Evolutionary conservation across 805 yeast genomes (phyloP).

Genomic region (Zygotorulaspora sp.): DNA sequence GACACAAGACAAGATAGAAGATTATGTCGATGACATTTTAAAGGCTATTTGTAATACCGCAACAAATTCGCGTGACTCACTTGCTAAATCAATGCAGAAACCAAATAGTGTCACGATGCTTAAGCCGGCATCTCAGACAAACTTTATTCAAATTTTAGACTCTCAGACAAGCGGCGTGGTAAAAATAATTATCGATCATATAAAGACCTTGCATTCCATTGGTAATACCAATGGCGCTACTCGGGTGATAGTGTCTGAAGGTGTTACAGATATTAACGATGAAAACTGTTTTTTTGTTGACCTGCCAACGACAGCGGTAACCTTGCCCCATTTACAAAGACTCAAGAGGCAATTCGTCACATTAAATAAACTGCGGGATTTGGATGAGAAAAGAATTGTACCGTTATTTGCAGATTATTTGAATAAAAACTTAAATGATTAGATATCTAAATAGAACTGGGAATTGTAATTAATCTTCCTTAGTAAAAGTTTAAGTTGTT

Average conservation of each 20-base stretch:
- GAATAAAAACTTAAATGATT: constrained; percentile 50
- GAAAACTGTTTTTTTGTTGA: constrained; percentile 43
- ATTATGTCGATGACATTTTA: constrained; percentile 62
- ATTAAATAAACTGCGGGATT: constrained; percentile 71
- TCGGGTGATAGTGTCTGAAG: constrained; percentile 43
- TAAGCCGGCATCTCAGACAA: constrained; percentile 72
- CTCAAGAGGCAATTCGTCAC: constrained; percentile 77
- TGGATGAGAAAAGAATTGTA: constrained; percentile 63
- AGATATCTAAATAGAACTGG: background rate
- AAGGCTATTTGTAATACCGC: constrained; percentile 44
- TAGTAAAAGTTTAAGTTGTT: constrained; percentile 17
- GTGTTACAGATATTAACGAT: constrained; percentile 38
- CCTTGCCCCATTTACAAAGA: constrained; percentile 77
- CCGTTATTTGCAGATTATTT: constrained; percentile 76
- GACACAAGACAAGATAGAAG: constrained; percentile 40
- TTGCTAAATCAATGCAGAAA: constrained; percentile 53
- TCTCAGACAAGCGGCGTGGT: constrained; percentile 62
- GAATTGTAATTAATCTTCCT: constrained; percentile 12
- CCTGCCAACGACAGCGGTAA: constrained; percentile 58
- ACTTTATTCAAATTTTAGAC: constrained; percentile 77
- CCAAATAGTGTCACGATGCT: constrained; percentile 83
- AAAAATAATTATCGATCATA: constrained; percentile 52
- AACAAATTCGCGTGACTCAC: constrained; percentile 33
- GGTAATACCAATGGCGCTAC: constrained; percentile 47
- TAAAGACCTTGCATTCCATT: constrained; percentile 27